A percentile compares a stretch with the other conserved stretches of the same genome.
Conservation (phyloP, 2,329 filamentous ascomycete genomes). For the Colletotrichum tropicale region DNA sequence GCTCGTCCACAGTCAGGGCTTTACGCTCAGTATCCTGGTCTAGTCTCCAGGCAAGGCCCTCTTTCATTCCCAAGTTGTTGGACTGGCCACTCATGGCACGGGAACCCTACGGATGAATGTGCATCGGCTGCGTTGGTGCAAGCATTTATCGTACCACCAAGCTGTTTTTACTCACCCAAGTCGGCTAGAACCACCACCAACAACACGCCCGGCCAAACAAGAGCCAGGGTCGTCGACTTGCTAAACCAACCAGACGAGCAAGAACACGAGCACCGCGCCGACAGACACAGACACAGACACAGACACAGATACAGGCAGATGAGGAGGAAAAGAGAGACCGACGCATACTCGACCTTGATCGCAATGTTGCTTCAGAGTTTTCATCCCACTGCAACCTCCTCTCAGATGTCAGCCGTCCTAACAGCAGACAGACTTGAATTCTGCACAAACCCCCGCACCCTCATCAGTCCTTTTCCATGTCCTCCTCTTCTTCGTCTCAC, state of each 20-base stretch:
- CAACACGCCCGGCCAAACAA: not conserved
- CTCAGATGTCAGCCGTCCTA: not conserved
- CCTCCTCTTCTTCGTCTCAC: not conserved
- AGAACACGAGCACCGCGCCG: not conserved
- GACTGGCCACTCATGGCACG: constrained; percentile 8
- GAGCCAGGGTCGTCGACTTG: not conserved
- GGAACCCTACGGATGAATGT: not conserved
- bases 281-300: not conserved
- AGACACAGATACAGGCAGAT: not conserved
- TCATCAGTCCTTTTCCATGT: not conserved
- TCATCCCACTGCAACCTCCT: not conserved
- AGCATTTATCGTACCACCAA: constrained; percentile 17
- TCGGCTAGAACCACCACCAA: not conserved
- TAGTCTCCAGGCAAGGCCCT: constrained; percentile 7
- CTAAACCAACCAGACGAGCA: not conserved
- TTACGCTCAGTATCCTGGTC: not conserved
- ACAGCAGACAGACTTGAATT: not conserved
- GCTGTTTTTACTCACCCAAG: not conserved
- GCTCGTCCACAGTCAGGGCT: not conserved
- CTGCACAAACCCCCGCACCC: not conserved
- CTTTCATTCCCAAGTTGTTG: constrained; percentile 19
- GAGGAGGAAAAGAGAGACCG: not conserved
- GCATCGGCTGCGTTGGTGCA: constrained; percentile 13
- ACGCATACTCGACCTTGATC: not conserved
- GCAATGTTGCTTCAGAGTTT: not conserved